A percentile compares a stretch with the other conserved stretches of the same genome.
Conservation (phyloP, 1,139 yeast species). For the Pneumocystis jirovecii region DNA sequence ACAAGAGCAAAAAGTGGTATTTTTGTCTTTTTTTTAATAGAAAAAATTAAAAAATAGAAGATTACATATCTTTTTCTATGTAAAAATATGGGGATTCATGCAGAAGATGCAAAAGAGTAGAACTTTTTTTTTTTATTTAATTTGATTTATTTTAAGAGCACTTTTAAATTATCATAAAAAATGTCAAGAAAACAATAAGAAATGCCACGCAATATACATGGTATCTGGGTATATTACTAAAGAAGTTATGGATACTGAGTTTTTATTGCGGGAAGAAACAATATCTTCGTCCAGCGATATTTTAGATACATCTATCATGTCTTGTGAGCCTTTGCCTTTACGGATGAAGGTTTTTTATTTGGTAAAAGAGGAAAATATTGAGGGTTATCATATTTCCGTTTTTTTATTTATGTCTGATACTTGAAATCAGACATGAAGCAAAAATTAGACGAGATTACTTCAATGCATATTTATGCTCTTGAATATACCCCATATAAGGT, state of each 20-base stretch:
- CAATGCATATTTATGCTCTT: slow-evolving; percentile 14
- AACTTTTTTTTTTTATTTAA: background rate
- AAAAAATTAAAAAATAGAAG: slow-evolving; percentile 10
- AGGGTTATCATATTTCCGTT: background rate
- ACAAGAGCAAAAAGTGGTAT: background rate
- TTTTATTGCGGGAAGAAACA: background rate
- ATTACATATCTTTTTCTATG: slow-evolving; percentile 21
- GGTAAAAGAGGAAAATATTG: slow-evolving; percentile 14
- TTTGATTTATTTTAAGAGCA: background rate
- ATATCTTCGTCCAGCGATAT: background rate
- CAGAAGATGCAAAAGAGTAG: slow-evolving; percentile 18
- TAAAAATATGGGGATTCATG: slow-evolving; percentile 18
- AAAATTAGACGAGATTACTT: slow-evolving; percentile 5
- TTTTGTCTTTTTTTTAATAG: background rate
- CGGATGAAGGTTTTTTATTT: slow-evolving; percentile 6
- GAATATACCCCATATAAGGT: slow-evolving; percentile 11
- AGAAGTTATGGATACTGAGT: background rate
- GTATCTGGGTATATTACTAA: slow-evolving; percentile 12
- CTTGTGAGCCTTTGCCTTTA: background rate
- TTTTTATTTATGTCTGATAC: background rate
- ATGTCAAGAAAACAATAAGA: slow-evolving; percentile 1
- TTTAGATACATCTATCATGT: background rate
- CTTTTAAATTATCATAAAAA: slow-evolving; percentile 14
- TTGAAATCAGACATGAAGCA: slow-evolving; percentile 4
- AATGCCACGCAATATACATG: slow-evolving; percentile 17